Percentiles rank a stretch among this genome's conserved stretches.
phyloP scores from a whole-genome alignment of 495 filamentous ascomycete genomes.

The Annulohypoxylon maeteangense region DNA sequence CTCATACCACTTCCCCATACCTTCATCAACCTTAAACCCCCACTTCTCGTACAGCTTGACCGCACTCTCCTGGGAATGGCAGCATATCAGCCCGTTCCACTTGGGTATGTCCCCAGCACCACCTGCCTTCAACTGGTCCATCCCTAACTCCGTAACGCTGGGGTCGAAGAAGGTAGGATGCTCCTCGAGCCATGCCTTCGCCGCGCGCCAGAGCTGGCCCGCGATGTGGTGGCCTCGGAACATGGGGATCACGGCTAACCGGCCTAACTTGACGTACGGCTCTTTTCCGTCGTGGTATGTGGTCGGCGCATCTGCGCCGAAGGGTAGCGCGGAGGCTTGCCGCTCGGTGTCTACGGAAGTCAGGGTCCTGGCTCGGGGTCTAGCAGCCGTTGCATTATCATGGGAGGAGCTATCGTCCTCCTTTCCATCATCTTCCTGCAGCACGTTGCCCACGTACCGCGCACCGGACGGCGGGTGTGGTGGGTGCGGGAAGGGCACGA shows the following conservation, averaged over 20 bases:
- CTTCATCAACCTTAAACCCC: slow-evolving; percentile 77
- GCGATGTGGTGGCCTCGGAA: slow-evolving; percentile 73
- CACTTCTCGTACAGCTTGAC: slow-evolving; percentile 67
- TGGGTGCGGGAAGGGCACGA: slow-evolving; percentile 80
- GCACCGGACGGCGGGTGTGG: slow-evolving; percentile 64
- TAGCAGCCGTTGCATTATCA: background rate
- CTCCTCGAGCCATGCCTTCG: slow-evolving; percentile 68
- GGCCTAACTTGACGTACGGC: slow-evolving; percentile 80
- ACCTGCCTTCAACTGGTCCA: slow-evolving; percentile 49
- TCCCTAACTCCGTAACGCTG: slow-evolving; percentile 55
- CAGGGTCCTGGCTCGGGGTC: slow-evolving; percentile 11
- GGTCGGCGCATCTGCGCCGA: slow-evolving; percentile 54
- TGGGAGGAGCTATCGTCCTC: background rate
- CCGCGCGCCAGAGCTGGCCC: slow-evolving; percentile 68
- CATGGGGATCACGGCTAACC: slow-evolving; percentile 72
- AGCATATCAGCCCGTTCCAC: slow-evolving; percentile 77
- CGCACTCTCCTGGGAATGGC: slow-evolving; percentile 76
- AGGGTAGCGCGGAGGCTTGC: slow-evolving; percentile 40
- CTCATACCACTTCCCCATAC: slow-evolving; percentile 81
- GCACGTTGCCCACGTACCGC: slow-evolving; percentile 50
- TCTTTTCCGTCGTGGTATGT: slow-evolving; percentile 67
- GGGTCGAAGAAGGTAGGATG: slow-evolving; percentile 66
- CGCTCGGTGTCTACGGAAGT: slow-evolving; percentile 27
- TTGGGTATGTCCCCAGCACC: slow-evolving; percentile 49
- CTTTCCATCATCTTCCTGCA: slow-evolving; percentile 40